Evolutionary conservation across 2,329 filamentous ascomycete species (phyloP).

Genomic region (Pyrenophora graminea): DNA sequence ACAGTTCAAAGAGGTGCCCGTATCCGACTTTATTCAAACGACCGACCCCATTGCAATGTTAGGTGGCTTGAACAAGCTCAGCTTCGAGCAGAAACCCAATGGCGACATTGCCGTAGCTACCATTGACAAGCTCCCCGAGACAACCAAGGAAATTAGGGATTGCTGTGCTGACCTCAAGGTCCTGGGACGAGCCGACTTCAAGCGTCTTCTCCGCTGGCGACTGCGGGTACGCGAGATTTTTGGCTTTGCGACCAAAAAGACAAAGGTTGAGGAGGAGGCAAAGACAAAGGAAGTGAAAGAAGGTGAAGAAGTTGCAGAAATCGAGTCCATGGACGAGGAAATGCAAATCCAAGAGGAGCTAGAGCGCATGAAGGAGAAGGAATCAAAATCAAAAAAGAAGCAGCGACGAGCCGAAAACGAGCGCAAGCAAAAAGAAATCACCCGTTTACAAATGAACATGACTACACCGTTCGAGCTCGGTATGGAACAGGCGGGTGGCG

Average conservation of each 20-base stretch:
- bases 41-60: conserved; percentile 91
- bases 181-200: conserved; percentile 92
- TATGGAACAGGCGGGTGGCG: conserved; percentile 81
- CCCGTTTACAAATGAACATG: conserved; percentile 99
- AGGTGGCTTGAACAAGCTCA: conserved; percentile 80
- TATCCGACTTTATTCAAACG: conserved; percentile 92
- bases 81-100: conserved; percentile 78
- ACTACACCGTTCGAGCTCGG: conserved; percentile 93
- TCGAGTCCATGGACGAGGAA: conserved; percentile 94
- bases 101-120: conserved; percentile 83
- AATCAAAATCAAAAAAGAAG: conserved; percentile 75
- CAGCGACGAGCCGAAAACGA: conserved; percentile 89
- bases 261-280: conserved; percentile 49
- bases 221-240: conserved; percentile 88
- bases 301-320: conserved; percentile 74
- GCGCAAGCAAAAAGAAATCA: conserved; percentile 88
- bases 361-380: conserved; percentile 78
- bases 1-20: conserved; percentile 85
- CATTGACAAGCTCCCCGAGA: conserved; percentile 74
- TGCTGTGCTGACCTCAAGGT: conserved; percentile 75
- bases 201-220: conserved; percentile 85
- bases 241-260: conserved; percentile 79
- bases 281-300: conserved; percentile 47
- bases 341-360: conserved; percentile 87
- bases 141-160: conserved; percentile 66